Evolutionary conservation across 2,329 filamentous ascomycete species (phyloP), one percentile per base, ranked within the genome.

Genomic region (Aspergillus sergii): DNA sequence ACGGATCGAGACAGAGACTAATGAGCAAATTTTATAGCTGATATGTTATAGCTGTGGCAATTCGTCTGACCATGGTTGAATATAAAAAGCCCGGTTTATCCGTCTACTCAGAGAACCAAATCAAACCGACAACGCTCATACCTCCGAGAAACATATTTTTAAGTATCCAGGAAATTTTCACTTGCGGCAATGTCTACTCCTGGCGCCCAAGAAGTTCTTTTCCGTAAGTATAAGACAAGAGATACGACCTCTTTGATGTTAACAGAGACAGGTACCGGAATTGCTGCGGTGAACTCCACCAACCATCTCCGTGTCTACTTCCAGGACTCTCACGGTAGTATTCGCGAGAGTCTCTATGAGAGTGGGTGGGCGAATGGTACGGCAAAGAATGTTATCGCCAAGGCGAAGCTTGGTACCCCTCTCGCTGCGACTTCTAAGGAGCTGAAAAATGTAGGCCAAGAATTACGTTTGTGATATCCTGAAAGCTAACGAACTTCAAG

Each of bases 251-350:
- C 26, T n/a, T 53, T 6, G 23, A 28, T 8, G 16, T 34, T 59
- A 26, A 59, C 32, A 16, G 21, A 32, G 28, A 39, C 36, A 61
- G 53, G 59, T 11, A 56, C 51, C 14, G 51, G 48, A n/a, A 56
- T 61, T 30, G 59, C 59, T 5, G 59, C 59, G 6, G 59, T 61
- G 3, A 61, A 61, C 16, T 41, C 36, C 1, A 56, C 21, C 41
- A 32, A 21, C 51, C 50, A 50, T 8, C 59, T 61, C 30, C 51
- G 59, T 14, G 39, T 61, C 8, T 61, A 61, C 53, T 56, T 50
- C 12, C 59, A 61, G 36, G 59, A 61, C 30, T 36, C 53, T 14
- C 28, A 48, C 2, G 59, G 51, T 14, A 26, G 30, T 16, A 61
- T 61, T 23, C 51, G 59, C 1, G 59, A 61, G 39, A 48, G 21